A percentile compares a stretch with the other conserved stretches of the same genome.
Evolutionary conservation across 192 early-diverging fungal genomes (phyloP).

Genomic region (Umbelopsis ramanniana): DNA sequence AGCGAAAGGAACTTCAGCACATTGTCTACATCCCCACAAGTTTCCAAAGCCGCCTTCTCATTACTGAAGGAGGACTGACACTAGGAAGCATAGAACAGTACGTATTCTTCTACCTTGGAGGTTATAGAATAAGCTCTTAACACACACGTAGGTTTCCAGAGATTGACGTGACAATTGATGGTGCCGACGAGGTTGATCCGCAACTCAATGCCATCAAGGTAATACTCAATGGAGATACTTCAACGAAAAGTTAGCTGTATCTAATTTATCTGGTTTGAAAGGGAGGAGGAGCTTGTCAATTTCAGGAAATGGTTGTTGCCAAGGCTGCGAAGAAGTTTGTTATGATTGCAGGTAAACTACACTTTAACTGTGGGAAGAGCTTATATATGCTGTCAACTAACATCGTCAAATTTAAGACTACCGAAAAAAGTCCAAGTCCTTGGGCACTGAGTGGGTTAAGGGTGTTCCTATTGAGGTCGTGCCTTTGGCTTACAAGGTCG

Average conservation of each 20-base stretch:
- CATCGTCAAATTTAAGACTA: conserved; percentile 55
- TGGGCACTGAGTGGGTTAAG: conserved; percentile 59
- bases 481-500: conserved; percentile 77
- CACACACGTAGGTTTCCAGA: conserved; percentile 53
- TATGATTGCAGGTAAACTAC: conserved; percentile 71
- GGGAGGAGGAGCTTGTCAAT: conserved; percentile 90
- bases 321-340: conserved; percentile 79
- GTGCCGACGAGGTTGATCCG: conserved; percentile 88
- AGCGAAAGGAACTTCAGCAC: conserved; percentile 65
- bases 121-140: not conserved
- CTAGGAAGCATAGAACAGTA: conserved; percentile 80
- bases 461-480: conserved; percentile 92
- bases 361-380: not conserved
- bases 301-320: conserved; percentile 93
- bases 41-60: conserved; percentile 89
- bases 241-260: too few species aligned
- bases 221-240: not conserved
- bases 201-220: conserved; percentile 80
- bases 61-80: conserved; percentile 80
- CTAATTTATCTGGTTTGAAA: conserved; percentile 43
- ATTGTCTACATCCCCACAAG: conserved; percentile 90
- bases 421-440: conserved; percentile 72
- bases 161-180: conserved; percentile 92
- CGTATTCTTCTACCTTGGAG: conserved; percentile 8
- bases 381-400: not conserved